Conservation (phyloP, 768 basidiomycete genomes). For the Pleurotus tuber-regium region DNA sequence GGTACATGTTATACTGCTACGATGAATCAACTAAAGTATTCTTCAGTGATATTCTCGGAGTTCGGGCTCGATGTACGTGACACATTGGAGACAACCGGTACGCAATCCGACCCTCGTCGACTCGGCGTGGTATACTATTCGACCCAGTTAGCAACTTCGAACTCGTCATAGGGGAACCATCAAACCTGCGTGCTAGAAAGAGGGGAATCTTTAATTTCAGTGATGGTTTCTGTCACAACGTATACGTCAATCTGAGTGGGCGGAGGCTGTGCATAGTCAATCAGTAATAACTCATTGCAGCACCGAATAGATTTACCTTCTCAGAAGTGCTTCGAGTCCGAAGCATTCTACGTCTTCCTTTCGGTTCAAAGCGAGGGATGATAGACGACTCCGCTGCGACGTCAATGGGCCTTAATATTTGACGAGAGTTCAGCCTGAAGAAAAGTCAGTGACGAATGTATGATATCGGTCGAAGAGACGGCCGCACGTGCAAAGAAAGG, state of each 20-base stretch:
- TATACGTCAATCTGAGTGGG: conserved; percentile 27
- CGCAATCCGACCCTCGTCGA: no score
- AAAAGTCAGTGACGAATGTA: not conserved
- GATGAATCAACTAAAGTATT: no score
- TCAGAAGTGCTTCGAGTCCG: conserved; percentile 5
- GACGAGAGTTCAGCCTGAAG: conserved; percentile 28
- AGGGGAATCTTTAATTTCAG: conserved; percentile 12
- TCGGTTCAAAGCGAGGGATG: conserved; percentile 14
- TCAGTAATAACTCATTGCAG: not conserved
- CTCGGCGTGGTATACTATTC: no score
- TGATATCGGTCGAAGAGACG: not conserved
- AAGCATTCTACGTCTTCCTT: not conserved
- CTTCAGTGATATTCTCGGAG: no score
- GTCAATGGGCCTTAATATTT: conserved; percentile 21
- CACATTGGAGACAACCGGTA: no score
- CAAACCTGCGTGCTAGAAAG: not conserved
- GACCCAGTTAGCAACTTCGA: no score
- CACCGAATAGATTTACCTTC: conserved; percentile 9
- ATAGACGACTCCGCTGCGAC: conserved; percentile 15
- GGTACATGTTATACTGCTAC: no score
- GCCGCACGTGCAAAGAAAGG: conserved; percentile 30
- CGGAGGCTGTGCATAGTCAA: conserved; percentile 13
- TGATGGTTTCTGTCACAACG: conserved; percentile 29
- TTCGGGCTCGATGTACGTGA: no score
- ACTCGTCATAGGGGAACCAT: no score